Base-by-base conservation (phyloP, 768 basidiomycete species). In the Suillus decipiens region DNA sequence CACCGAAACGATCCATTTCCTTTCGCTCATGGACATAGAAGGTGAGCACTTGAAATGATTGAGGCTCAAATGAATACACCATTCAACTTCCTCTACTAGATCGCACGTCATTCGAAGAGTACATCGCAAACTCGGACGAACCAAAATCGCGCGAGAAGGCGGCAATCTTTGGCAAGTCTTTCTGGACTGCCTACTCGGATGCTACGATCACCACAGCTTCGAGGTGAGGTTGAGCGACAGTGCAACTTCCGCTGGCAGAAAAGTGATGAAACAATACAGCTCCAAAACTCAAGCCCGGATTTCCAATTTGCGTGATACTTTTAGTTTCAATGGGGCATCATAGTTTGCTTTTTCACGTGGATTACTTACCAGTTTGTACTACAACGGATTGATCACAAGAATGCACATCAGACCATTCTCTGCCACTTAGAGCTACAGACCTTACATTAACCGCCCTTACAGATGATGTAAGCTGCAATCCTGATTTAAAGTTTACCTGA, bases 391-490 rank as follows among this genome's bases (percentile, higher is more conserved):
- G 31, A 11, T 33, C 31, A 17, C 24, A 24, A 47, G 22, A 24
- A 24, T 45, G 28, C 7, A 22, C 28, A 28, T 28, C 28, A 37
- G 36, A 37, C 8, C 36, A 7, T 48, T 48, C 24, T 28, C 24
- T 50, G 15, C 24, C 15, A 28, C 28, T 28, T 28, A 28, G 28
- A 28, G 28, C 28, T 28, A 28, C 28, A 28, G 28, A 28, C 28
- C 28, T 28, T 41, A n/a, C n/a, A 36, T 10, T 36, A 28, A 28
- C 28, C 36, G n/a, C n/a, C n/a, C n/a, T n/a, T 11, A 37, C 5
- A 45, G 51, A 53, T 34, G 33, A 53, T 53, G 51, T 53, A 53
- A 53, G 51, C 51, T 34, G 51, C 11, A 53, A 53, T 51, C 24
- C 17, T 14, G 28, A 28, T 28, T 28, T 28, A 28, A 28, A 28